These are phyloP conservation scores for Psilocybe cubensis DNA, from an alignment of 768 basidiomycete species.

Conservation along the genomic window DNA sequence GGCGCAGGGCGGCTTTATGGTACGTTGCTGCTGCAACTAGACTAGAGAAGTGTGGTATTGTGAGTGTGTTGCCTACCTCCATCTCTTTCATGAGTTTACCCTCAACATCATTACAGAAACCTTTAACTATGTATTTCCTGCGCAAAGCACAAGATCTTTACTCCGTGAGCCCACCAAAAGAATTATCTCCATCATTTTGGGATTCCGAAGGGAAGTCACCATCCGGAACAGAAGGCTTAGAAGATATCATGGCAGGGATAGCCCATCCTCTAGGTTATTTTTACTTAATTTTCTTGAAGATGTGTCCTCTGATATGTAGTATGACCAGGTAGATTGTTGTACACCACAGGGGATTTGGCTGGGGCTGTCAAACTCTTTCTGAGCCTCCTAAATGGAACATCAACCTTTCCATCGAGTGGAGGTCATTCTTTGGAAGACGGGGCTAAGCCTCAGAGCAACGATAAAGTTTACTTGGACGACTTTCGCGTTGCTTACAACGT, in stretches of 20 bases:
- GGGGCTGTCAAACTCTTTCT: slow-evolving; percentile 82
- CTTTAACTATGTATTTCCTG: slow-evolving; percentile 81
- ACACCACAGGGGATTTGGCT: slow-evolving; percentile 85
- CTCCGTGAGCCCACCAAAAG: slow-evolving; percentile 50
- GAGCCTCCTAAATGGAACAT: slow-evolving; percentile 61
- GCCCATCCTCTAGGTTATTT: slow-evolving; percentile 76
- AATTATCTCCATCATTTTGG: slow-evolving; percentile 82
- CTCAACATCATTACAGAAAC: slow-evolving; percentile 58
- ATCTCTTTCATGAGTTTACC: background rate
- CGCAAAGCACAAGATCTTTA: slow-evolving; percentile 72
- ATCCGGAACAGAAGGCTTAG: slow-evolving; percentile 48
- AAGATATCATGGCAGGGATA: slow-evolving; percentile 70
- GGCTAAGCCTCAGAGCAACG: slow-evolving; percentile 41
- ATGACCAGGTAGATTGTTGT: slow-evolving; percentile 74
- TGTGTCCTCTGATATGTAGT: background rate
- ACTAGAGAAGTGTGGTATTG: slow-evolving; percentile 84
- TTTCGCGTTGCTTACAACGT: slow-evolving; percentile 87
- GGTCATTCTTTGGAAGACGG: slow-evolving; percentile 15
- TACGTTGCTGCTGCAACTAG: slow-evolving; percentile 76
- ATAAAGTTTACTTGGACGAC: slow-evolving; percentile 83
- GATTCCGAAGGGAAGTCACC: slow-evolving; percentile 61
- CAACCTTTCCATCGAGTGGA: slow-evolving; percentile 14
- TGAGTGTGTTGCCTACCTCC: slow-evolving; percentile 43
- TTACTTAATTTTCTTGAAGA: background rate
- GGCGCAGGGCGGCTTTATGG: slow-evolving; percentile 76